These are phyloP conservation scores for Colletotrichum sp. DNA, from an alignment of 2,329 filamentous ascomycete species.

Conservation along the genomic window DNA sequence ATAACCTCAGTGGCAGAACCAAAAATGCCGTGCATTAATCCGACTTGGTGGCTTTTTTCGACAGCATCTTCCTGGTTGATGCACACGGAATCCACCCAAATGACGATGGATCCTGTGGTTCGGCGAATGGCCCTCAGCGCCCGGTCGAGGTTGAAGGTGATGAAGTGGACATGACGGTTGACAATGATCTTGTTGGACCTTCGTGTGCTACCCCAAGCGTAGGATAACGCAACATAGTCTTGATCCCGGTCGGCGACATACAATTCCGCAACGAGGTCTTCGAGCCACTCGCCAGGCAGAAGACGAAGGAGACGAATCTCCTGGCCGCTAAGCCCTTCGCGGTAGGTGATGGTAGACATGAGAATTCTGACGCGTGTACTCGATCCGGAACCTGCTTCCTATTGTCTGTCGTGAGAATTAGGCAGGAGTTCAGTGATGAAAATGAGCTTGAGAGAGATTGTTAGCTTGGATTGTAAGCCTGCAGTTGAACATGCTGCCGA, in stretches of 20 bases:
- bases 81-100: conserved; percentile 22
- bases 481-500: background rate
- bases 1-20: background rate
- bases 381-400: background rate
- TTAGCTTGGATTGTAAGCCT: background rate
- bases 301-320: conserved; percentile 11
- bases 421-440: background rate
- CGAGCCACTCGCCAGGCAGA: conserved; percentile 11
- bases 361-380: background rate
- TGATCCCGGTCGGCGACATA: background rate
- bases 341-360: background rate
- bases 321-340: background rate
- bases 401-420: background rate
- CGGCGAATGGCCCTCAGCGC: conserved; percentile 29
- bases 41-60: conserved; percentile 20
- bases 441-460: background rate
- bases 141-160: conserved; percentile 31
- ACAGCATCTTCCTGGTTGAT: conserved; percentile 17
- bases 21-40: conserved; percentile 17
- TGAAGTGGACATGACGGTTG: conserved; percentile 22
- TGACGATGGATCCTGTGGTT: background rate
- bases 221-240: conserved; percentile 29
- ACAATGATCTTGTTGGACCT: conserved; percentile 22
- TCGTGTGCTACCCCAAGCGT: conserved; percentile 29
- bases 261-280: background rate